Percentiles rank a stretch among this genome's conserved stretches.
Evolutionary conservation across 2,329 filamentous ascomycete species (phyloP).

Genomic region (Pseudogymnoascus sp.): DNA sequence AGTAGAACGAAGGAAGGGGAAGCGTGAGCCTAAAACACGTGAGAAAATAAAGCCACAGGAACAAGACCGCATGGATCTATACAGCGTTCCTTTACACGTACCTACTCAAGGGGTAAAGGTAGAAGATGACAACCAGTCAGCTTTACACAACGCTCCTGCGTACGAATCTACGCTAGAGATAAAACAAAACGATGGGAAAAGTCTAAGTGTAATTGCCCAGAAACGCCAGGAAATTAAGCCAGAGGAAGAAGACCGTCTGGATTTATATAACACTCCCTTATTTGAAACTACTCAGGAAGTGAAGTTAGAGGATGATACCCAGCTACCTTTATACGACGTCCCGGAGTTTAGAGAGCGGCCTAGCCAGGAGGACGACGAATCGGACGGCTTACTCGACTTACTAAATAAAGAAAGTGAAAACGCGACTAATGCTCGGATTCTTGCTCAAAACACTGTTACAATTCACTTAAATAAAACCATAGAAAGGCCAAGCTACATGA

Average conservation of each 20-base stretch:
- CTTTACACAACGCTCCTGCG: neutral
- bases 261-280: neutral
- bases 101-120: neutral
- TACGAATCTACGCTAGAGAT: neutral
- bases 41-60: neutral
- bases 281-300: neutral
- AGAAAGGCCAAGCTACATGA: neutral
- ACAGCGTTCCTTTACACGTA: neutral
- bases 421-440: constrained; percentile 16
- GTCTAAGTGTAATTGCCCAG: neutral
- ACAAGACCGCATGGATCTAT: neutral
- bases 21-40: neutral
- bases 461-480: constrained; percentile 17
- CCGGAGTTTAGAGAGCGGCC: neutral
- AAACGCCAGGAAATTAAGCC: constrained; percentile 9
- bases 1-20: too few relatives aligned
- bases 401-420: constrained; percentile 15
- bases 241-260: neutral
- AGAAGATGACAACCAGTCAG: neutral
- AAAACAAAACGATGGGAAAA: neutral
- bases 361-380: neutral
- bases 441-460: constrained; percentile 13
- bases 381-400: neutral
- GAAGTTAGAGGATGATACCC: neutral
- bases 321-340: neutral